Evolutionary conservation across 192 early-diverging fungal genomes (phyloP).

Genomic region (Entrophospora sp.): DNA sequence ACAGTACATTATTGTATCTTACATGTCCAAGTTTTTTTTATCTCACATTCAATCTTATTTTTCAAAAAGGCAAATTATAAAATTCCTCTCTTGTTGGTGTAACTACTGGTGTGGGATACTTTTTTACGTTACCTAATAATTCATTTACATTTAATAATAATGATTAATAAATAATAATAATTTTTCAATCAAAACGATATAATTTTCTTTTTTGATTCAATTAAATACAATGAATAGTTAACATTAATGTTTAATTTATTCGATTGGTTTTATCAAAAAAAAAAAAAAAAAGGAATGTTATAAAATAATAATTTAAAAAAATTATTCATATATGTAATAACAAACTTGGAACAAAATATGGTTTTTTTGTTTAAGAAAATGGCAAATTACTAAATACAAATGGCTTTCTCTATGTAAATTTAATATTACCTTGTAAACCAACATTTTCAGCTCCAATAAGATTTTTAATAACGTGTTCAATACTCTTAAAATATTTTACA

Average conservation of each 20-base stretch:
- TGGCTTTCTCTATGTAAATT: background rate
- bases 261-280: no score
- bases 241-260: background rate
- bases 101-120: background rate
- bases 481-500: slow-evolving; percentile 81
- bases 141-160: background rate
- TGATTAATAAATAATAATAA: no score
- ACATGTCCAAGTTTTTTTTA: no score
- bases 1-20: no score
- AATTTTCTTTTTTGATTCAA: no score
- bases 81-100: slow-evolving; percentile 1
- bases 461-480: slow-evolving; percentile 72
- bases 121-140: slow-evolving; percentile 9
- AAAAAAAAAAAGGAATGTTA: background rate
- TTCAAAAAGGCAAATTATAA: slow-evolving; percentile 7
- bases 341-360: no score
- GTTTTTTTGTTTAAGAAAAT: background rate
- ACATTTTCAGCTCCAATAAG: slow-evolving; percentile 66
- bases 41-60: background rate
- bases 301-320: background rate
- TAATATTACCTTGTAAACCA: slow-evolving; percentile 51
- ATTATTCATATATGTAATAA: no score
- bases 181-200: no score
- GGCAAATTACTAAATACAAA: no score
- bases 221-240: no score